phyloP scores from a whole-genome alignment of 2,329 filamentous ascomycete species.

The Phaeosphaeria sp. region DNA sequence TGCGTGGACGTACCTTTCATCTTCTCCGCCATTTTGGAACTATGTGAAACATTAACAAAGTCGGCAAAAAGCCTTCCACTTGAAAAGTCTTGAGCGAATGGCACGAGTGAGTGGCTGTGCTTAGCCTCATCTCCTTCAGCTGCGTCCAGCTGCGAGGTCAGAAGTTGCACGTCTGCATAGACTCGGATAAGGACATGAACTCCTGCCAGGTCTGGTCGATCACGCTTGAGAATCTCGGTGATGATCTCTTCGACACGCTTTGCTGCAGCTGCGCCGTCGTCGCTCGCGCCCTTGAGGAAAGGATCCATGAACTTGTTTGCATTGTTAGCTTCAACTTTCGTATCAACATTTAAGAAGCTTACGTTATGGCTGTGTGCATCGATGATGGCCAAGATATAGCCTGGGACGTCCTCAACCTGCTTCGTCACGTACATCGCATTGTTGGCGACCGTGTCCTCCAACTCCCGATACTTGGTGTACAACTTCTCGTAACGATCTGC shows the following conservation, averaged over 20 bases:
- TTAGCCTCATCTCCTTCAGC: neutral
- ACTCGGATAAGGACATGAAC: neutral
- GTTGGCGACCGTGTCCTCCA: neutral
- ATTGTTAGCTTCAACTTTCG: neutral
- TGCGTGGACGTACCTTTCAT: neutral
- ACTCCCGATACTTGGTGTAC: no score
- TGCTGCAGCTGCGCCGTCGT: neutral
- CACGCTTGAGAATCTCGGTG: neutral
- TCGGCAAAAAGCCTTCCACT: neutral
- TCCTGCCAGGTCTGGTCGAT: neutral
- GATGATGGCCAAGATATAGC: neutral
- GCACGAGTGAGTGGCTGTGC: neutral
- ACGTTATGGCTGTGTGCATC: neutral
- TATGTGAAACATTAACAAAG: neutral
- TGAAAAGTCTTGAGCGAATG: neutral
- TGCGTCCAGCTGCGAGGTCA: neutral
- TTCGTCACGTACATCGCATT: neutral
- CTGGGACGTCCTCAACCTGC: neutral
- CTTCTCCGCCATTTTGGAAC: neutral
- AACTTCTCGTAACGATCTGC: neutral
- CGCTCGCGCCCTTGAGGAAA: neutral
- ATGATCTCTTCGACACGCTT: neutral
- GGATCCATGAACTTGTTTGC: neutral
- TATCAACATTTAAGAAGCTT: neutral
- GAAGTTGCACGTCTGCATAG: neutral